phyloP scores from a whole-genome alignment of 2,329 filamentous ascomycete species.

The Beauveria scarabaeidicola region DNA sequence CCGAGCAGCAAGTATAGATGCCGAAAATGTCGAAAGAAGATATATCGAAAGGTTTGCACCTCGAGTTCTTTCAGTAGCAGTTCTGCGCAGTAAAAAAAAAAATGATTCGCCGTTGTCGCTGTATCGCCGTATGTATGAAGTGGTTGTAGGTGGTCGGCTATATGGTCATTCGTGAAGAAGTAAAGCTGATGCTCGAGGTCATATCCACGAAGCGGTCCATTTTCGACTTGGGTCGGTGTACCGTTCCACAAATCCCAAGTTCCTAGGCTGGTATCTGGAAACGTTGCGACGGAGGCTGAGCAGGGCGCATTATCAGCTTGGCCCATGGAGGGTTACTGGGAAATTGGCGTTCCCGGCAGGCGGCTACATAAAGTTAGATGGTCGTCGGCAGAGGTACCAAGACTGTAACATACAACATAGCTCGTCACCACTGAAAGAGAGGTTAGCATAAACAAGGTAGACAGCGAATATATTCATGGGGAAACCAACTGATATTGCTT shows the following conservation, averaged over 20 bases:
- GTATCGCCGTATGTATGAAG: background rate
- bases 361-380: slow-evolving; percentile 20
- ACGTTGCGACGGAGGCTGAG: slow-evolving; percentile 17
- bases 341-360: slow-evolving; percentile 31
- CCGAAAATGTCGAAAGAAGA: slow-evolving; percentile 1
- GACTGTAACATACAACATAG: slow-evolving; percentile 31
- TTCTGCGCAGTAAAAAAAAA: background rate
- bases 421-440: slow-evolving; percentile 31
- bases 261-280: slow-evolving; percentile 13
- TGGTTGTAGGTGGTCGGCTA: background rate
- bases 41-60: slow-evolving; percentile 5
- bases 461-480: background rate
- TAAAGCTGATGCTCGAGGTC: slow-evolving; percentile 3
- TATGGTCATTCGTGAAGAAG: slow-evolving; percentile 7
- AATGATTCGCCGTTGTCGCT: background rate
- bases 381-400: slow-evolving; percentile 15
- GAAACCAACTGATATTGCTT: slow-evolving; percentile 35
- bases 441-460: slow-evolving; percentile 17
- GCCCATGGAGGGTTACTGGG: slow-evolving; percentile 31
- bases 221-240: background rate
- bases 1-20: background rate
- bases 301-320: slow-evolving; percentile 28
- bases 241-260: slow-evolving; percentile 1
- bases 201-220: background rate
- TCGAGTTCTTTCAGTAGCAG: background rate